Base-by-base conservation (phyloP, 2,329 filamentous ascomycete genomes). In the Aspergillus japonicus region DNA sequence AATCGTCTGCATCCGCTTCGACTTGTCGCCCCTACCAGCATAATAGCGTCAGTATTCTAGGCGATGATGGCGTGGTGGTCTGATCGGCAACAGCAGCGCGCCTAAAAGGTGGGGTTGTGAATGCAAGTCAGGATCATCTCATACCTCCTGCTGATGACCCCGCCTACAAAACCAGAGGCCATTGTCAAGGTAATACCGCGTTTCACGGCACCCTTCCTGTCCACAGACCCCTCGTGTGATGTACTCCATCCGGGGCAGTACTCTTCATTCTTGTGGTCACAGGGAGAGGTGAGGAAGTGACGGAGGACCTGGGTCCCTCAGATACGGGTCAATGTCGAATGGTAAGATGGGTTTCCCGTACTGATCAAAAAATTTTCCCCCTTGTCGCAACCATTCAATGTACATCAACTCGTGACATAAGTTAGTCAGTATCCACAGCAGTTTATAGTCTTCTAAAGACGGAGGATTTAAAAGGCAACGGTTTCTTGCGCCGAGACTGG, bases 81-180 rank as follows among this genome's bases (percentile, higher is more conserved):
- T 54, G 50, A 42, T 53, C 47, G 57, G 39, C 39, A 50, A 24
- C 50, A 7, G 7, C 39, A 44, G 44, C 31, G 50, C 29, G 44
- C 39, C 16, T 21, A 29, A 31, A 47, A 47, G 10, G 56, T 29
- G 50, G 44, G 56, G 47, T 29, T 50, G 21, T 56, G 49, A 31
- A 31, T 24, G 12, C 58, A 49, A 52, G 39, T 51, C 48, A 29
- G 16, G 26, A 26, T 50, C 48, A 50, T 29, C 2, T 50, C 75
- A 62, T 77, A 91, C 89, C 77, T 91, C 87, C 67, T 93, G 87
- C 66, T 88, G 86, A 78, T 96, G 92, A 33, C 91, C 91, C 66
- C 90, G 88, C 64, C 88, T 83, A 75, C 92, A 96, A 73, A 91
- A 96, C 63, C 88, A 86, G 59, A 88, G 84, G 3, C 91, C 91